Base-by-base conservation (phyloP, 2,329 filamentous ascomycete genomes). In the Colletotrichum navitas region DNA sequence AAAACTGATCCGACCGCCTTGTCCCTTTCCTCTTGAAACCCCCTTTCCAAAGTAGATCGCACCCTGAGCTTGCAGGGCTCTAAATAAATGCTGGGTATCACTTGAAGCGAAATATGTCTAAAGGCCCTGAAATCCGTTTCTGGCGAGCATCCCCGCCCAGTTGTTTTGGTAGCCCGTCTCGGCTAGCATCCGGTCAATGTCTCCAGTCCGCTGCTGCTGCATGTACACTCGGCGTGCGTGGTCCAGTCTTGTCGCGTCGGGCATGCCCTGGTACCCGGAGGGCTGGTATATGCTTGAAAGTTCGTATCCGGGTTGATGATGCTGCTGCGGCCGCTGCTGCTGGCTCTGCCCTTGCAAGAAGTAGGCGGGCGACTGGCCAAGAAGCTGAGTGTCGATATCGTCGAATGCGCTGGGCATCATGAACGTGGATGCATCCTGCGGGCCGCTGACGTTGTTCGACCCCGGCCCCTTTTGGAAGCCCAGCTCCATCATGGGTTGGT, bases 351-450 rank as follows among this genome's bases (percentile, higher is more conserved):
- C 79, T 58, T 91, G 88, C 81, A 92, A 88, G 75, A 94, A 84
- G 77, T 93, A 95, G 47, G 91, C 89, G 21, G 92, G 91, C 47
- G 94, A 85, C 1, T 92, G 89, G 0, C 90, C 91, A 69, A 93
- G 89, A 16, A 94, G 73, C 74, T 94, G 92, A 24, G 91, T 92
- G 76, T 94, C 92, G 62, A 93, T 88, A 65, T 92, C 91, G 74
- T 91, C 90, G 73, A 88, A 87, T 6, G 87, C 79, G 26, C 82
- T 83, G 3, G 86, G 83, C 71, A 89, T 83, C 78, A 86, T 88
- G 73, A 88, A 88, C 59, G 84, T 83, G 68, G 82, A 78, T 36
- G 73, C 29, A 43, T 83, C 81, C 63, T 79, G 77, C 10, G 79
- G 79, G 10, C 80, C 79, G 61, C 77, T 76, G 77, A 82, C 78